Percentiles rank a stretch among this genome's conserved stretches.
phyloP scores from a whole-genome alignment of 345 rosid genomes.

The Limnanthes douglasii region DNA sequence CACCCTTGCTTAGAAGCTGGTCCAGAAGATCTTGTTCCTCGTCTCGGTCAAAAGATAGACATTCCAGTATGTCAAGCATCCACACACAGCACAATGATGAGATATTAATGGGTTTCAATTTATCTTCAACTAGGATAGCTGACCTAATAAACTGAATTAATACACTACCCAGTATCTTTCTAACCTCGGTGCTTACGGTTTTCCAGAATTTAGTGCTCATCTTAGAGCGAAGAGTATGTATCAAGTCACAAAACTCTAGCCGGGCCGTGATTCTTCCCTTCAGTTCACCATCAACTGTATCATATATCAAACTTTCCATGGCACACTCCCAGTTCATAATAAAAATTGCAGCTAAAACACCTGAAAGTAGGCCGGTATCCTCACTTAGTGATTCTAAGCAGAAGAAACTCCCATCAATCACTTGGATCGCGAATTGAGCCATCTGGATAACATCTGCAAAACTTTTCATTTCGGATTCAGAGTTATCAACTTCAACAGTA shows the following conservation, averaged over 20 bases:
- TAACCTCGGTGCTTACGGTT: slow-evolving; percentile 23
- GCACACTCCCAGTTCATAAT: slow-evolving; percentile 51
- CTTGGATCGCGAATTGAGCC: slow-evolving; percentile 49
- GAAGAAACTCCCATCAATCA: slow-evolving; percentile 50
- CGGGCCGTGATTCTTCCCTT: slow-evolving; percentile 20
- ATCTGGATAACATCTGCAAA: slow-evolving; percentile 16
- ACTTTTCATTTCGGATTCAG: slow-evolving; percentile 13
- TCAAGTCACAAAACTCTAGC: slow-evolving; percentile 22
- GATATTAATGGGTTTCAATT: slow-evolving; percentile 21
- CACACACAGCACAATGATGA: slow-evolving; percentile 47
- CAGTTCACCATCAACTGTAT: slow-evolving; percentile 18
- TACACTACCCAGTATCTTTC: slow-evolving; percentile 30
- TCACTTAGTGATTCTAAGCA: slow-evolving; percentile 36
- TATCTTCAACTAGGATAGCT: slow-evolving; percentile 40
- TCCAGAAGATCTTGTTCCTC: slow-evolving; percentile 53
- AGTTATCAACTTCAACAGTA: slow-evolving; percentile 15
- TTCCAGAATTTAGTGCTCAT: slow-evolving; percentile 37
- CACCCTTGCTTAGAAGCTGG: slow-evolving; percentile 47
- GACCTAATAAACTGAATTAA: slow-evolving; percentile 40
- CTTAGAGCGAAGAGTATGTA: slow-evolving; percentile 24
- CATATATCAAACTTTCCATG: slow-evolving; percentile 8
- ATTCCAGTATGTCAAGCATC: slow-evolving; percentile 45
- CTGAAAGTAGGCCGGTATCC: slow-evolving; percentile 36
- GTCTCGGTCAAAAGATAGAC: slow-evolving; percentile 32
- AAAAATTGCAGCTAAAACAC: slow-evolving; percentile 40